Percentiles rank a stretch among this genome's conserved stretches.
Evolutionary conservation across 257 asterid species (phyloP).

Genomic region (Datura wrightii): DNA sequence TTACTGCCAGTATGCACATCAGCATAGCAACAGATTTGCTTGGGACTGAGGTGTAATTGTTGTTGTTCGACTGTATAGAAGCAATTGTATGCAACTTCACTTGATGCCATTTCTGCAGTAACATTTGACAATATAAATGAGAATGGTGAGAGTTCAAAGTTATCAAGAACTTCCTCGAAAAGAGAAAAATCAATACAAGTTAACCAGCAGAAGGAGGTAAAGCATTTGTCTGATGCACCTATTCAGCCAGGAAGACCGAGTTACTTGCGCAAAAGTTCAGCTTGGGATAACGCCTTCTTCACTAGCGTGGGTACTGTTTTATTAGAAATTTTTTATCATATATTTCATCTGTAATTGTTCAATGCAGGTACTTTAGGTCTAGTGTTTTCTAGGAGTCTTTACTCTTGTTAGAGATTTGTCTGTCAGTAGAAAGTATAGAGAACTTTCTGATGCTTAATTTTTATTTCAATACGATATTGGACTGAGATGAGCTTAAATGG

Average conservation of each 20-base stretch:
- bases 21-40: neutral
- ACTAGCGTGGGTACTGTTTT: constrained; percentile 38
- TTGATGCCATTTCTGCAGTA: constrained; percentile 33
- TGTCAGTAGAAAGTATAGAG: neutral
- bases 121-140: constrained; percentile 38
- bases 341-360: neutral
- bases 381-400: constrained; percentile 1
- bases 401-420: neutral
- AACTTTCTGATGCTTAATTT: neutral
- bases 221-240: constrained; percentile 6
- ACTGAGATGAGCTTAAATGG: neutral
- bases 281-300: constrained; percentile 77
- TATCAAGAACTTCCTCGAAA: constrained; percentile 31
- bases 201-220: constrained; percentile 26
- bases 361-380: neutral
- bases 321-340: too few species aligned
- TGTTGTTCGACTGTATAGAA: neutral
- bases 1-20: neutral
- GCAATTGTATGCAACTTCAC: neutral
- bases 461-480: neutral
- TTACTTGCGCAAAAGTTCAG: constrained; percentile 65
- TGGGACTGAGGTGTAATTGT: neutral
- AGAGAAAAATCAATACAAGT: constrained; percentile 27
- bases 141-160: constrained; percentile 33
- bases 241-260: constrained; percentile 52